Conservation (phyloP, 305 asterid species). For the Rubia occidens region DNA sequence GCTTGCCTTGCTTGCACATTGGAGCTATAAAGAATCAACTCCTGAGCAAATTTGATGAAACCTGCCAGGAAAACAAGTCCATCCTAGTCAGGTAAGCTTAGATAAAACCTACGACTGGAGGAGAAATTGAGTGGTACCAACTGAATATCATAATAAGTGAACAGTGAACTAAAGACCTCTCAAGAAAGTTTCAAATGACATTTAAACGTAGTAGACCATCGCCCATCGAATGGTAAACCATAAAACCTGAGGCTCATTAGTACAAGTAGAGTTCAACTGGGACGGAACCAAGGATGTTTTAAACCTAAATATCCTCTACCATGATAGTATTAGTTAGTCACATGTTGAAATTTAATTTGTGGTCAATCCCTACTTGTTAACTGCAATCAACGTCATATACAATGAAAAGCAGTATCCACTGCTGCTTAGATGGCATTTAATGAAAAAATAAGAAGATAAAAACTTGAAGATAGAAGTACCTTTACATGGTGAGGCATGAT, state of each 20-base stretch:
- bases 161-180: background rate
- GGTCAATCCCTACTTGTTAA: background rate
- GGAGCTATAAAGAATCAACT: constrained; percentile 23
- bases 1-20: background rate
- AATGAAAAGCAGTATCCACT: background rate
- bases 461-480: constrained; percentile 36
- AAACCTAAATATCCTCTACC: background rate
- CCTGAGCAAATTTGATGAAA: constrained; percentile 65
- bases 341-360: background rate
- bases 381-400: background rate
- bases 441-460: background rate
- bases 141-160: background rate
- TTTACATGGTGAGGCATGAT: constrained; percentile 96
- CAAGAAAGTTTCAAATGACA: background rate
- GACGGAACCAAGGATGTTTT: background rate
- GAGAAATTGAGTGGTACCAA: constrained; percentile 5
- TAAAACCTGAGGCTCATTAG: background rate
- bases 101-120: background rate
- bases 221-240: background rate
- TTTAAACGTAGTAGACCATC: background rate
- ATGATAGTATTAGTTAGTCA: background rate
- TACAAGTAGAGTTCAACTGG: background rate
- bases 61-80: constrained; percentile 30
- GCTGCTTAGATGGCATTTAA: background rate
- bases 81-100: background rate